Conservation (phyloP, 2,329 filamentous ascomycete genomes). For the Verticillium zaregamsianum region DNA sequence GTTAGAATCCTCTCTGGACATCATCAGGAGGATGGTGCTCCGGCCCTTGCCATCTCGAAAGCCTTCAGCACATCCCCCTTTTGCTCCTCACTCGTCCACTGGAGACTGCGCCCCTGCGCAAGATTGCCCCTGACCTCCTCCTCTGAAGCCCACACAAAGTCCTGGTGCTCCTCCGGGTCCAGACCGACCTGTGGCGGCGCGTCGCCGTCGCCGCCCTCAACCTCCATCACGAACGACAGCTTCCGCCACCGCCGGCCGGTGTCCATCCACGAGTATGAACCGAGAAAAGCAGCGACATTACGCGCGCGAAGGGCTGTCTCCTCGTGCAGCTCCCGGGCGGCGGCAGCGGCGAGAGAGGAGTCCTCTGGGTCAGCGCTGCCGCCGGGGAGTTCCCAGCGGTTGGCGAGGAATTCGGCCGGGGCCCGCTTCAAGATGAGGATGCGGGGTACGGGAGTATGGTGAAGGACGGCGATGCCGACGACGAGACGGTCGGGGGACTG, state of each 20-base stretch:
- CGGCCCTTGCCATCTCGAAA: conserved; percentile 4
- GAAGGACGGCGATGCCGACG: conserved; percentile 11
- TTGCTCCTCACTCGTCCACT: conserved; percentile 13
- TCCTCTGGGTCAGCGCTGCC: conserved; percentile 37
- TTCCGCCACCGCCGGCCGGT: conserved; percentile 24
- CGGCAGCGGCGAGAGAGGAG: conserved; percentile 37
- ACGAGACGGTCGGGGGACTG: conserved; percentile 5
- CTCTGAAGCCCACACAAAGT: conserved; percentile 31
- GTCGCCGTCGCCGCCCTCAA: conserved; percentile 14
- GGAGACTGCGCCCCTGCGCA: conserved; percentile 1
- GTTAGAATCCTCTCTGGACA: background rate
- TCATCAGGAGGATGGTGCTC: background rate
- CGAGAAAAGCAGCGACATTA: conserved; percentile 33
- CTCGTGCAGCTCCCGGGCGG: conserved; percentile 44
- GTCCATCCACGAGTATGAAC: conserved; percentile 12
- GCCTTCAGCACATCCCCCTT: conserved; percentile 10
- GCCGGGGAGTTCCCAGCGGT: conserved; percentile 45
- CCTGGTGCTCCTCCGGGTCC: conserved; percentile 36
- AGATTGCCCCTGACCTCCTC: conserved; percentile 25
- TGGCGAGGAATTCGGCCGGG: conserved; percentile 27
- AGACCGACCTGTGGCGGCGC: conserved; percentile 15
- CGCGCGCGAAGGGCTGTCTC: conserved; percentile 42
- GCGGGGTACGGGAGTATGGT: conserved; percentile 12
- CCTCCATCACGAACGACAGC: conserved; percentile 28
- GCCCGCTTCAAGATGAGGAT: conserved; percentile 37